Percentiles rank a stretch among this genome's conserved stretches.
Evolutionary conservation across 2,329 filamentous ascomycete species (phyloP).

Genomic region (Tolypocladium cylindrosporum): DNA sequence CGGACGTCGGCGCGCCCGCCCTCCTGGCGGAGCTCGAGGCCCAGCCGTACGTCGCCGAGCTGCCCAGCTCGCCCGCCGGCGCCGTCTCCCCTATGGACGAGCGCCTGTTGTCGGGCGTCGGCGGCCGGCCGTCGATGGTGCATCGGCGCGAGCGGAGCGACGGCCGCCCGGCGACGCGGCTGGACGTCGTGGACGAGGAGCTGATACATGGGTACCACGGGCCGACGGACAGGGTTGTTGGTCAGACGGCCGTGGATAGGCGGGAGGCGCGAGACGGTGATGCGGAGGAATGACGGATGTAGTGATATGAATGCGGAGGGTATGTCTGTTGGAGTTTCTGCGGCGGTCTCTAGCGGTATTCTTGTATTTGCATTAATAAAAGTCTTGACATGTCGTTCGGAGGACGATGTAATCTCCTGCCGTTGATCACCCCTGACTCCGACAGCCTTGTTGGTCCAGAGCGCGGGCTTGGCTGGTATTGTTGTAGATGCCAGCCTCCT

Average conservation of each 20-base stretch:
- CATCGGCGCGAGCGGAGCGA: conserved; percentile 19
- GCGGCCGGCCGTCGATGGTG: conserved; percentile 11
- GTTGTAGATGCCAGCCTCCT: too few relatives aligned
- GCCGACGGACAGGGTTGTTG: conserved; percentile 24
- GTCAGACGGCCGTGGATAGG: conserved; percentile 27
- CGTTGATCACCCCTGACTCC: too few relatives aligned
- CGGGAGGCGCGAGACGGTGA: conserved; percentile 6
- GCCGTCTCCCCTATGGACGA: conserved; percentile 9
- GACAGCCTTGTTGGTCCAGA: too few relatives aligned
- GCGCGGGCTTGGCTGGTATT: too few relatives aligned
- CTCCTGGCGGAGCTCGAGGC: conserved; percentile 28
- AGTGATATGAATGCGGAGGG: too few relatives aligned
- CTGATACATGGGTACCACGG: conserved; percentile 39
- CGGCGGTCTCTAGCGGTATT: too few relatives aligned
- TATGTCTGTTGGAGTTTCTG: too few relatives aligned
- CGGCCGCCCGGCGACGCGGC: conserved; percentile 7
- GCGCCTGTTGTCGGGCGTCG: conserved; percentile 11
- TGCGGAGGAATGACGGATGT: too few relatives aligned
- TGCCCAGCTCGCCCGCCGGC: conserved; percentile 20
- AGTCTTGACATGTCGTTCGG: too few relatives aligned
- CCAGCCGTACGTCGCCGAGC: conserved; percentile 23
- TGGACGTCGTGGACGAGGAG: conserved; percentile 31
- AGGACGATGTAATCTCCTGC: too few relatives aligned
- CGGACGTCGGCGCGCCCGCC: conserved; percentile 3
- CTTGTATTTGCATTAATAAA: too few relatives aligned